Conservation (phyloP, 2,329 filamentous ascomycete species). For the Geosmithia morbida region DNA sequence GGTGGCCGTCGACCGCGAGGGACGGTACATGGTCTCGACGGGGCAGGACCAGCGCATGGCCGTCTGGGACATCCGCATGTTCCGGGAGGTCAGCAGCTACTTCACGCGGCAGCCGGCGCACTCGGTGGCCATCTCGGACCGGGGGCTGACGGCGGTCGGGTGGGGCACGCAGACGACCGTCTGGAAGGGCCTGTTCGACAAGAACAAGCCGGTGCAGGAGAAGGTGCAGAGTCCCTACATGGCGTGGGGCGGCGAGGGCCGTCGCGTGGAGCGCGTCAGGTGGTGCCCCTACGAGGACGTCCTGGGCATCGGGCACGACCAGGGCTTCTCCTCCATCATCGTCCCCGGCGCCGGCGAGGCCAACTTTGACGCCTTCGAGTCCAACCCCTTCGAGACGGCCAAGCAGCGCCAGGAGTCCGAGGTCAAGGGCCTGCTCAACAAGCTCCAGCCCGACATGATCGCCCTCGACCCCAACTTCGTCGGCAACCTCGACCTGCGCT, state of each 20-base stretch:
- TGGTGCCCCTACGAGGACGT: conserved; percentile 97
- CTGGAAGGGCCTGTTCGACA: conserved; percentile 82
- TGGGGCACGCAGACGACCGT: conserved; percentile 83
- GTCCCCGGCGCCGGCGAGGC: conserved; percentile 92
- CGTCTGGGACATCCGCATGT: conserved; percentile 93
- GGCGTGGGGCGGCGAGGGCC: conserved; percentile 79
- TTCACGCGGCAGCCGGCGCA: conserved; percentile 70
- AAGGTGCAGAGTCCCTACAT: conserved; percentile 86
- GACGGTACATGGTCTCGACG: conserved; percentile 88
- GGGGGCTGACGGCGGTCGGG: conserved; percentile 73
- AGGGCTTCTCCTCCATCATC: conserved; percentile 80
- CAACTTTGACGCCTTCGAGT: conserved; percentile 87
- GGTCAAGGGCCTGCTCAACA: conserved; percentile 81
- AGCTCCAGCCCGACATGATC: conserved; percentile 95
- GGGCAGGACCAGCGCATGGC: conserved; percentile 84
- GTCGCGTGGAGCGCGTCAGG: conserved; percentile 61
- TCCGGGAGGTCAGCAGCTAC: conserved; percentile 84
- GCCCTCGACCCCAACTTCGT: conserved; percentile 85
- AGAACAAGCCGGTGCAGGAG: conserved; percentile 52
- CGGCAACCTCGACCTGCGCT: conserved; percentile 71
- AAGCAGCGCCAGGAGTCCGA: conserved; percentile 90
- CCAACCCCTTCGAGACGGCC: conserved; percentile 86
- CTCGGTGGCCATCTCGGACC: conserved; percentile 78
- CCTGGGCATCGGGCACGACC: conserved; percentile 69
- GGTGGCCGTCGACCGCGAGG: conserved; percentile 74